Conservation (phyloP, 2,329 filamentous ascomycete genomes). For the Madurella fahalii region DNA sequence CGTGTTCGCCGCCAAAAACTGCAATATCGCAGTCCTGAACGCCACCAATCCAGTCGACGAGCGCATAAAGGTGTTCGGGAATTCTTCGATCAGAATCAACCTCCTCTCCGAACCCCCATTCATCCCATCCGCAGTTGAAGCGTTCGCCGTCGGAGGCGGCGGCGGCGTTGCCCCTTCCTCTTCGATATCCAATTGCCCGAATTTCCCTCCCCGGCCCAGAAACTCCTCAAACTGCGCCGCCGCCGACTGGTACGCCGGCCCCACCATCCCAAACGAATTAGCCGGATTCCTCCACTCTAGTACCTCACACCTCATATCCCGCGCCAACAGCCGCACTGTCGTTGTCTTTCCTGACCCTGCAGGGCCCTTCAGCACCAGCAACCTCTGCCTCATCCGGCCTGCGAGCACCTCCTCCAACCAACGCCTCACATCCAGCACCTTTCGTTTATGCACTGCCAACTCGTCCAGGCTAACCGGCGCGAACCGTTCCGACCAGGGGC, state of each 20-base stretch:
- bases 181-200: conserved; percentile 50
- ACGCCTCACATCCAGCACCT: conserved; percentile 76
- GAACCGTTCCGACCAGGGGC: conserved; percentile 87
- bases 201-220: conserved; percentile 73
- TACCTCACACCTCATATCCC: conserved; percentile 70
- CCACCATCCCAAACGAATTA: conserved; percentile 51
- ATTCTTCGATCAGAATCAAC: conserved; percentile 75
- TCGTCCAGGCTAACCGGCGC: conserved; percentile 72
- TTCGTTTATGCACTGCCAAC: conserved; percentile 90
- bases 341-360: conserved; percentile 93
- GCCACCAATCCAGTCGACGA: conserved; percentile 61
- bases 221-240: conserved; percentile 90
- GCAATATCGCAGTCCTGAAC: conserved; percentile 71
- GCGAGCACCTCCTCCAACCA: conserved; percentile 76
- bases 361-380: conserved; percentile 83
- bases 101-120: conserved; percentile 36
- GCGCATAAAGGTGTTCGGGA: conserved; percentile 69
- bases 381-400: conserved; percentile 62
- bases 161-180: conserved; percentile 12
- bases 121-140: neutral
- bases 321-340: conserved; percentile 72
- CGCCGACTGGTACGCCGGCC: conserved; percentile 64
- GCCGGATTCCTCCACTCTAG: conserved; percentile 89
- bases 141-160: conserved; percentile 12
- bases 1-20: conserved; percentile 67